A percentile compares a stretch with the other conserved stretches of the same genome.
These are phyloP conservation scores for Colletotrichum salicis DNA, from an alignment of 2,329 filamentous ascomycete species.

Conservation along the genomic window DNA sequence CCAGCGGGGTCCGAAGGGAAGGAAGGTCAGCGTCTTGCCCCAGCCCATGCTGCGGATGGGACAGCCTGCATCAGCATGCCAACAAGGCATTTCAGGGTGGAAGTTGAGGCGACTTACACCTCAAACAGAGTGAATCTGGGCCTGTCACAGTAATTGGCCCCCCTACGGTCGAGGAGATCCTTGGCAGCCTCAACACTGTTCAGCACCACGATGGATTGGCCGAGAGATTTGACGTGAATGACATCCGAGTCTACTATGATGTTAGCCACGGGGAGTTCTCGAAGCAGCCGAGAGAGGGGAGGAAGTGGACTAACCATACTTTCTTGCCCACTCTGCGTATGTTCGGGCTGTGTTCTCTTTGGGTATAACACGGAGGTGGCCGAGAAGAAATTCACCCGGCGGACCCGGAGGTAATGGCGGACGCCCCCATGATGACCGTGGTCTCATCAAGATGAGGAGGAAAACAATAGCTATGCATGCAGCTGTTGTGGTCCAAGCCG, in stretches of 20 bases:
- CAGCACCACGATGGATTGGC: constrained; percentile 52
- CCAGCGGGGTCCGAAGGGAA: constrained; percentile 54
- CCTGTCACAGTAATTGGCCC: constrained; percentile 56
- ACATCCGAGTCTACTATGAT: constrained; percentile 41
- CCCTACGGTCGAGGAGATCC: constrained; percentile 57
- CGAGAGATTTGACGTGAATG: constrained; percentile 45
- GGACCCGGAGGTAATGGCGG: constrained; percentile 35
- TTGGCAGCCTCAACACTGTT: constrained; percentile 54
- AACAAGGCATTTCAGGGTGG: background rate
- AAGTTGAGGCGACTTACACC: constrained; percentile 36
- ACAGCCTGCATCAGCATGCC: constrained; percentile 17
- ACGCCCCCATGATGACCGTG: constrained; percentile 21
- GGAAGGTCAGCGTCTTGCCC: constrained; percentile 57
- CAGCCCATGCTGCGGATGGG: constrained; percentile 52
- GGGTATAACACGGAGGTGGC: constrained; percentile 50
- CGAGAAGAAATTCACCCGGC: constrained; percentile 45
- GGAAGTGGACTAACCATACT: constrained; percentile 64
- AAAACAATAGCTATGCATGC: constrained; percentile 19
- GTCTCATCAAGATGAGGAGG: constrained; percentile 14
- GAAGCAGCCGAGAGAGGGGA: background rate
- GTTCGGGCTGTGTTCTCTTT: constrained; percentile 32
- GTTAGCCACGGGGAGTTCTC: background rate
- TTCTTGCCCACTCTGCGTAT: constrained; percentile 35
- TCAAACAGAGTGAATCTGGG: constrained; percentile 57
- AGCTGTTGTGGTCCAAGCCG: constrained; percentile 17